phyloP scores from a whole-genome alignment of 1,139 yeast species.

The Diutina catenulata region DNA sequence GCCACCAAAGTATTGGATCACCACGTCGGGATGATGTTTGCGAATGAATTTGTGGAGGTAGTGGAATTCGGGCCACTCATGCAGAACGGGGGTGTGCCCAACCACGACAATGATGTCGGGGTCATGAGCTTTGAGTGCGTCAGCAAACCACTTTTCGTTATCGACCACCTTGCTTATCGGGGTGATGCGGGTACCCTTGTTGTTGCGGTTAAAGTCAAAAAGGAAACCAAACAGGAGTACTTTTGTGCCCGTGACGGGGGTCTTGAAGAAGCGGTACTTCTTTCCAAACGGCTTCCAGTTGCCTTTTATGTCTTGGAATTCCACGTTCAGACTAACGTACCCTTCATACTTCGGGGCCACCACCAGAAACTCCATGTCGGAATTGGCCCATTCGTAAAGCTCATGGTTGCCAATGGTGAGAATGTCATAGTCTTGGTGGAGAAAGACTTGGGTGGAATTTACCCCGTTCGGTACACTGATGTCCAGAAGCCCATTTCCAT shows the following conservation, averaged over 20 bases:
- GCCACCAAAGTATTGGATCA: constrained; percentile 87
- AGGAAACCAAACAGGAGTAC: constrained; percentile 70
- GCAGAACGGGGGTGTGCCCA: constrained; percentile 74
- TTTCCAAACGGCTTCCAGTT: constrained; percentile 57
- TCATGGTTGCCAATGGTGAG: constrained; percentile 91
- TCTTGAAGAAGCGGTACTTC: constrained; percentile 51
- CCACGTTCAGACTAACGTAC: constrained; percentile 78
- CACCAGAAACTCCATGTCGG: constrained; percentile 51
- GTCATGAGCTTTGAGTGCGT: constrained; percentile 29
- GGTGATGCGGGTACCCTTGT: constrained; percentile 50
- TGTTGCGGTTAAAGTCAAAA: constrained; percentile 61
- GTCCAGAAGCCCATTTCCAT: constrained; percentile 86
- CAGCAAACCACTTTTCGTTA: constrained; percentile 48
- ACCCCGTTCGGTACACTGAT: constrained; percentile 64
- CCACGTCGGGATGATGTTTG: constrained; percentile 40
- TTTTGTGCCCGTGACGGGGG: constrained; percentile 39
- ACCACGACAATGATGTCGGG: constrained; percentile 60
- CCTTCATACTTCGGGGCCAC: constrained; percentile 48
- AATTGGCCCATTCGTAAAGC: constrained; percentile 58
- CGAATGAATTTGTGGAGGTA: constrained; percentile 45
- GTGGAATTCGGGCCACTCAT: constrained; percentile 43
- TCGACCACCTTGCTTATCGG: constrained; percentile 45
- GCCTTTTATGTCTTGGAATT: constrained; percentile 35
- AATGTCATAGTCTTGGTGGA: constrained; percentile 60
- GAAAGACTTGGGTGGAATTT: constrained; percentile 51